Evolutionary conservation across 2,329 filamentous ascomycete species (phyloP), one percentile per base, ranked within the genome.

Genomic region (Rhinocladiella mackenziei): DNA sequence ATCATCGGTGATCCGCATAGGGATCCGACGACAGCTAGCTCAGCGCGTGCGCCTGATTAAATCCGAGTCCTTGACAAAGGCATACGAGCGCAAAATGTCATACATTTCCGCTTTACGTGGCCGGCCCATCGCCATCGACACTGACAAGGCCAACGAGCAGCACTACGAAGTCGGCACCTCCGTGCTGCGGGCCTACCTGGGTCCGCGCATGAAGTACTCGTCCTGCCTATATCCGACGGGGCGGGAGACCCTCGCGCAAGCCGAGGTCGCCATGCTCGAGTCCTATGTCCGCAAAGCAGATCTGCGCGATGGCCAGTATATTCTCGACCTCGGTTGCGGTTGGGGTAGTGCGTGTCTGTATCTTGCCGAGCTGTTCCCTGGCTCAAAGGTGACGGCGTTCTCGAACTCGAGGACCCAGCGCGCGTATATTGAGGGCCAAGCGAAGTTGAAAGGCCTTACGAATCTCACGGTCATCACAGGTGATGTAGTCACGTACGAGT

Each of bases 171-270:
- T 86, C 29, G 80, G 78, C 28, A 83, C 81, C 0, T 78, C 77
- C 3, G 76, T 85, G 17, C 62, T 86, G 29, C 64, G 66, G 19
- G 75, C 73, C 19, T 80, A 74, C 61, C 65, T 86, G 9, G 83
- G 83, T 0, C 78, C 80, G 3, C 68, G 81, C 42, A 85, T 86
- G 80, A 86, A 86, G 71, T 86, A 85, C 61, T 81, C 76, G n/a
- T 74, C 70, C 52, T 83, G 78, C 60, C 66, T 83, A 57, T 86
- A 86, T 61, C 75, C 76, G 3, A 76, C 74, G 48, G 80, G 78
- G 11, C 66, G 67, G 48, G 77, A 81, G 65, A 81, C 74, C n/a
- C 63, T 85, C 39, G 81, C 69, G 2, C 70, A 84, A 61, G 81
- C 81, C 2, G 83, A 86, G 64, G 71, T 77, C 33, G 76, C 73